phyloP scores from a whole-genome alignment of 2,329 filamentous ascomycete genomes.

The Teratosphaeria gauchensis region DNA sequence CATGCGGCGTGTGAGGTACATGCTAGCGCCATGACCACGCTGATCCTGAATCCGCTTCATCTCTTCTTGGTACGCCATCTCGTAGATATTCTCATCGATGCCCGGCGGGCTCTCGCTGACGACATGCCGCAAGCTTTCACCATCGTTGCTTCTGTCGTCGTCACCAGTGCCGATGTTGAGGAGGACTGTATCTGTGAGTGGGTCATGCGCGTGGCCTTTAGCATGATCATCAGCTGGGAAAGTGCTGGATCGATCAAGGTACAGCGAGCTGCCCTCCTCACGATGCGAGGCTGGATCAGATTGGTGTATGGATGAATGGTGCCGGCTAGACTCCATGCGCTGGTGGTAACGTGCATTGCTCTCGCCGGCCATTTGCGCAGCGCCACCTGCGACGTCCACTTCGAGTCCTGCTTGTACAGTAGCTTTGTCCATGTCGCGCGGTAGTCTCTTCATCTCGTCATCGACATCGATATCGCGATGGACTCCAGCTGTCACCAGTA shows the following conservation, averaged over 20 bases:
- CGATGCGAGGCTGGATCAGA: slow-evolving; percentile 5
- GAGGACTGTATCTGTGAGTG: slow-evolving; percentile 55
- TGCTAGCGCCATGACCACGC: slow-evolving; percentile 38
- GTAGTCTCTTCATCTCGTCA: slow-evolving; percentile 19
- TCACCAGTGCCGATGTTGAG: slow-evolving; percentile 65
- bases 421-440: slow-evolving; percentile 14
- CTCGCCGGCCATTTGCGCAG: background rate
- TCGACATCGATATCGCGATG: slow-evolving; percentile 36
- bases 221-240: slow-evolving; percentile 28
- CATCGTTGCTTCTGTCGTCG: background rate
- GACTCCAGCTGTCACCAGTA: slow-evolving; percentile 44
- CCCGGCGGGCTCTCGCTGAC: slow-evolving; percentile 79
- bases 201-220: slow-evolving; percentile 56
- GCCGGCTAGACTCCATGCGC: slow-evolving; percentile 2
- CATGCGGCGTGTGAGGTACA: slow-evolving; percentile 47
- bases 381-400: slow-evolving; percentile 1
- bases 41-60: slow-evolving; percentile 56
- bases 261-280: background rate
- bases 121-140: slow-evolving; percentile 21
- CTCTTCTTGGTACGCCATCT: slow-evolving; percentile 76
- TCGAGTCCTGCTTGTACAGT: background rate
- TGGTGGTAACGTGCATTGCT: slow-evolving; percentile 5
- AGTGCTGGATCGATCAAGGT: slow-evolving; percentile 18
- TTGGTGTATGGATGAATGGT: background rate
- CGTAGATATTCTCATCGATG: slow-evolving; percentile 80